These are phyloP conservation scores for Thraustotheca clavata DNA, from an alignment of 352 stramenopile species.

Conservation along the genomic window DNA sequence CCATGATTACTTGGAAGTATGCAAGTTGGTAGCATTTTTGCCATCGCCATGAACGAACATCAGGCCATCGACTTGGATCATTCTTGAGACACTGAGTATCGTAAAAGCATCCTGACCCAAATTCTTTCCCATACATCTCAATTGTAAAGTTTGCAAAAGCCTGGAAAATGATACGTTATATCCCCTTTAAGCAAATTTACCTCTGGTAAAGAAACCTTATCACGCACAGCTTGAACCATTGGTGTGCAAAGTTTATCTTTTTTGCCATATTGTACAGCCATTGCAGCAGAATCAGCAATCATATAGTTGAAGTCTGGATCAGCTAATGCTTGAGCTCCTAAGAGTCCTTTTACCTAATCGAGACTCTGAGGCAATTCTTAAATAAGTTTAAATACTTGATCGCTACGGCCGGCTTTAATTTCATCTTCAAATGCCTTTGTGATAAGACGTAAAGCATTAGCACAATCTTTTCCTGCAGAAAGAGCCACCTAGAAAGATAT, in stretches of 20 bases:
- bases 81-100: constrained; percentile 58
- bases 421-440: constrained; percentile 59
- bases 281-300: constrained; percentile 76
- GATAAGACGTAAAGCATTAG: constrained; percentile 46
- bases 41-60: constrained; percentile 80
- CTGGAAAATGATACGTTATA: neutral
- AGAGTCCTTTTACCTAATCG: constrained; percentile 41
- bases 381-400: constrained; percentile 1
- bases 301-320: constrained; percentile 88
- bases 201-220: constrained; percentile 44
- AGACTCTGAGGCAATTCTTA: neutral
- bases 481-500: constrained; percentile 28
- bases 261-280: constrained; percentile 83
- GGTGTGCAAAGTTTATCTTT: constrained; percentile 67
- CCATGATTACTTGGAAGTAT: constrained; percentile 56
- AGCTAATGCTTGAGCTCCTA: constrained; percentile 46
- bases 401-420: constrained; percentile 39
- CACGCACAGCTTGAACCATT: constrained; percentile 42
- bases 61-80: constrained; percentile 44
- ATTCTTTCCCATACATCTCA: constrained; percentile 66
- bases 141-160: constrained; percentile 75
- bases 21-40: constrained; percentile 82
- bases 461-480: constrained; percentile 47
- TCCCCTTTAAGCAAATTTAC: neutral
- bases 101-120: constrained; percentile 77